Base-by-base conservation (phyloP, 2,329 filamentous ascomycete species). In the Arthrobotrys musiformis region DNA sequence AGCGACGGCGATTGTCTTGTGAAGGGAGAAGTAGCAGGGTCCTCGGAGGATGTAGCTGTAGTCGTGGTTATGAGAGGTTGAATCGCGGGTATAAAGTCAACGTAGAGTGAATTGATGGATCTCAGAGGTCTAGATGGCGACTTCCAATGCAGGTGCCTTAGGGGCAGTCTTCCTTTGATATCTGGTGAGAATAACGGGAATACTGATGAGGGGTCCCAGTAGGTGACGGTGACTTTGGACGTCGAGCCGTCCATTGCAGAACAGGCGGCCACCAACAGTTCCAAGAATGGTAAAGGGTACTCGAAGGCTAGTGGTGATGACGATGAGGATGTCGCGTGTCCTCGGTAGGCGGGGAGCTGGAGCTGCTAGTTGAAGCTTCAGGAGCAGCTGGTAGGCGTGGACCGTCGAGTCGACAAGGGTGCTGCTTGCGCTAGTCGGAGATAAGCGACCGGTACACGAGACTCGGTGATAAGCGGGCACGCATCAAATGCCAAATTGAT, bases 101-200 rank as follows among this genome's bases (percentile, higher is more conserved):
- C 89, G 82, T 97, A 93, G 44, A 99, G 89, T 11, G 93, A 94
- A 82, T 93, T 91, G 83, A 99, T 99, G 13, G 95, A 97, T 79
- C 95, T 91, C 37, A 98, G 86, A 1, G 95, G 95, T 0, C 95
- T 91, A 28, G 91, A 91, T 78, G 96, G 93, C 13, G 95, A 97
- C 83, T 98, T 96, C 95, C 95, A 99, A 82, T 98, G 93, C 52
- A 99, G 89, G 82, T 98, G 96, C 79, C 90, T 91, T 40, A 99
- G 87, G 35, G 95, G 95, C 0, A 98, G 87, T 67, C 92, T 91
- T 46, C 91, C 87, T 44, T 92, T 87, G 72, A 99, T 86, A 72
- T 94, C 90, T 1, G 92, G 89, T 9, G 91, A 90, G 48, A 98
- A 86, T 63, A 94, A 88, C 74, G 92, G 90, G 84, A 94, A 98